Evolutionary conservation across 257 asterid species (phyloP).

Genomic region (Plantago major): DNA sequence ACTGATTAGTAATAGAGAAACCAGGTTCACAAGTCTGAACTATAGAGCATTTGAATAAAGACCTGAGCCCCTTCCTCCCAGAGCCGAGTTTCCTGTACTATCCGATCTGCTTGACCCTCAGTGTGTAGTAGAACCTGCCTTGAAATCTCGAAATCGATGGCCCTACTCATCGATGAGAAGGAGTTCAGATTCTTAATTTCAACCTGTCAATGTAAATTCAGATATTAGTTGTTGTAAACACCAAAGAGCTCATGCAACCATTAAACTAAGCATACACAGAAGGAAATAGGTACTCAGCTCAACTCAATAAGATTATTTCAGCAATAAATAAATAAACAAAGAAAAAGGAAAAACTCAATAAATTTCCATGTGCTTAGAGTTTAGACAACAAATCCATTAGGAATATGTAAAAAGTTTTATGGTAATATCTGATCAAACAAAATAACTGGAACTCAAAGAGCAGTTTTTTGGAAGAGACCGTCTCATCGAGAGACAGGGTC

Average conservation of each 20-base stretch:
- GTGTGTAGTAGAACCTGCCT: constrained; percentile 78
- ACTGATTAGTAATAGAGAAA: constrained; percentile 17
- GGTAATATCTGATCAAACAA: too few relatives aligned
- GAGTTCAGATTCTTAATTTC: constrained; percentile 97
- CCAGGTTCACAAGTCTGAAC: background rate
- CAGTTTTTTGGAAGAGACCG: too few relatives aligned
- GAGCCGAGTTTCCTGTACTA: constrained; percentile 94
- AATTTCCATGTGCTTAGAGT: background rate
- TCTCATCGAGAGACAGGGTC: too few relatives aligned
- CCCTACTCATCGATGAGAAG: constrained; percentile 86
- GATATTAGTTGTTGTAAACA: constrained; percentile 5
- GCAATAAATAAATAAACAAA: too few relatives aligned
- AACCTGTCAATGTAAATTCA: constrained; percentile 49
- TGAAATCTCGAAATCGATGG: constrained; percentile 87
- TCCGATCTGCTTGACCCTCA: constrained; percentile 76
- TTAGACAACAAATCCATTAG: constrained; percentile 7
- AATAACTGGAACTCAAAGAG: too few relatives aligned
- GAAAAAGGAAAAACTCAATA: too few relatives aligned
- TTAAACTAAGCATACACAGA: constrained; percentile 4
- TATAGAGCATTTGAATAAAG: constrained; percentile 19
- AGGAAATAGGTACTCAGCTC: background rate
- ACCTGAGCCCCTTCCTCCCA: constrained; percentile 99
- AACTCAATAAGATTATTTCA: too few relatives aligned
- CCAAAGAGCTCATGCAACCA: constrained; percentile 5
- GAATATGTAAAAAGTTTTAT: background rate